phyloP scores from a whole-genome alignment of 805 yeast species.

The Metschnikowia anglica region DNA sequence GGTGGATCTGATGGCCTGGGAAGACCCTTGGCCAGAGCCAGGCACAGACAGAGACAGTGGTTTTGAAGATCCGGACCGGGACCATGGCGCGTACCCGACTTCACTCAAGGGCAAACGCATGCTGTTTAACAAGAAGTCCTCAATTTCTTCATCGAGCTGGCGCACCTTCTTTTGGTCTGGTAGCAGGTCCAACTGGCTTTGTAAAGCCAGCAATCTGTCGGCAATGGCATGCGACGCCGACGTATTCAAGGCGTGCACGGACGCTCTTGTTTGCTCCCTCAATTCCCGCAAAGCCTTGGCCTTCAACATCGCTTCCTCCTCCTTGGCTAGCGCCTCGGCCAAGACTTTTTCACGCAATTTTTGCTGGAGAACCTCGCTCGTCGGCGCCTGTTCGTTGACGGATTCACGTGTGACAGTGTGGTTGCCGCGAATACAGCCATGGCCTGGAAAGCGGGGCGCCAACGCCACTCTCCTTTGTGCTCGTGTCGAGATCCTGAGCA shows the following conservation, averaged over 20 bases:
- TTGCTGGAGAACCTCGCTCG: constrained; percentile 3
- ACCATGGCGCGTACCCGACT: constrained; percentile 37
- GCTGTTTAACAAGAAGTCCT: constrained; percentile 35
- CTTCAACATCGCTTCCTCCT: constrained; percentile 39
- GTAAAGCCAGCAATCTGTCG: constrained; percentile 31
- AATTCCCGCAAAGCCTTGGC: constrained; percentile 37
- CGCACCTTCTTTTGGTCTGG: constrained; percentile 33
- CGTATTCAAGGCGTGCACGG: constrained; percentile 34
- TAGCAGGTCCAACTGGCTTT: constrained; percentile 29
- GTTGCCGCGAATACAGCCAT: neutral
- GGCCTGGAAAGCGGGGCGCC: neutral
- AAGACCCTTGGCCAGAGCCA: constrained; percentile 13
- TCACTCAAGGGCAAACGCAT: constrained; percentile 35
- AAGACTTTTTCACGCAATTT: constrained; percentile 39
- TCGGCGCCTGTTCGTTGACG: neutral
- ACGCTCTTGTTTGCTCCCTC: constrained; percentile 26
- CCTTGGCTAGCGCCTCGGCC: constrained; percentile 44
- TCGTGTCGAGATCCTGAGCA: constrained; percentile 8
- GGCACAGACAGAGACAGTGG: neutral
- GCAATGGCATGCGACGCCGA: constrained; percentile 34
- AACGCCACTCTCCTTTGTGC: neutral
- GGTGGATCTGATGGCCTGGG: constrained; percentile 30
- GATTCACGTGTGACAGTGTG: neutral
- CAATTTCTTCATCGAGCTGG: constrained; percentile 42
- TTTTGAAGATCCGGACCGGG: too few relatives aligned